phyloP scores from a whole-genome alignment of 2,329 filamentous ascomycete genomes.

The Drechslerella stenobrocha region DNA sequence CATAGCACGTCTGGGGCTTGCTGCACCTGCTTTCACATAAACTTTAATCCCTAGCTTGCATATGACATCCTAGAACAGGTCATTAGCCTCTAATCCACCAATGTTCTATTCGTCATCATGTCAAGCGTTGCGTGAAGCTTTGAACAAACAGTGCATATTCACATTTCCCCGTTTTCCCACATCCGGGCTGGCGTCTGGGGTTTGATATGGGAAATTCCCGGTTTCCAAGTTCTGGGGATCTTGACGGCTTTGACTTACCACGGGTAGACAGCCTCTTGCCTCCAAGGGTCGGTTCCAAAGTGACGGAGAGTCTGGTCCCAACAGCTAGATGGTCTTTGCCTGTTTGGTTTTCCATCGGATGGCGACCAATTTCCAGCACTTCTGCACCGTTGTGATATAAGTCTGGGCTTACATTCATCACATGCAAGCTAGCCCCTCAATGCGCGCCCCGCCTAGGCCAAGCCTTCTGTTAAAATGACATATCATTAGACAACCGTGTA shows the following conservation, averaged over 20 bases:
- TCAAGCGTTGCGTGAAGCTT: constrained; percentile 3
- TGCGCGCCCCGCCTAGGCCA: too few relatives aligned
- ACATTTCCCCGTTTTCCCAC: background rate
- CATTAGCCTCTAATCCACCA: background rate
- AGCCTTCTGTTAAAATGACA: too few relatives aligned
- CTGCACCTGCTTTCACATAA: constrained; percentile 1
- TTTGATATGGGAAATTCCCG: background rate
- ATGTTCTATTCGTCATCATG: background rate
- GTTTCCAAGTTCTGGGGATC: constrained; percentile 8
- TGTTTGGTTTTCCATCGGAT: background rate
- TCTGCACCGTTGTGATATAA: too few relatives aligned
- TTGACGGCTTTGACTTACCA: constrained; percentile 6
- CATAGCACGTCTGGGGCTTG: background rate
- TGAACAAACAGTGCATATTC: constrained; percentile 3
- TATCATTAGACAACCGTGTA: too few relatives aligned
- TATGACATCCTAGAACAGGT: background rate
- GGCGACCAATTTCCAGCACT: too few relatives aligned
- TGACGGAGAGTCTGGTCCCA: background rate
- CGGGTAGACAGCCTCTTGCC: background rate
- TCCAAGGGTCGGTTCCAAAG: constrained; percentile 4
- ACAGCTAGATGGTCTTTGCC: background rate
- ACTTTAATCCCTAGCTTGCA: background rate
- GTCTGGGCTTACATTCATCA: too few relatives aligned
- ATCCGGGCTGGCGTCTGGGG: background rate
- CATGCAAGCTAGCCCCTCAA: too few relatives aligned